These are phyloP conservation scores for Didymella pomorum DNA, from an alignment of 2,329 filamentous ascomycete genomes.

Conservation along the genomic window DNA sequence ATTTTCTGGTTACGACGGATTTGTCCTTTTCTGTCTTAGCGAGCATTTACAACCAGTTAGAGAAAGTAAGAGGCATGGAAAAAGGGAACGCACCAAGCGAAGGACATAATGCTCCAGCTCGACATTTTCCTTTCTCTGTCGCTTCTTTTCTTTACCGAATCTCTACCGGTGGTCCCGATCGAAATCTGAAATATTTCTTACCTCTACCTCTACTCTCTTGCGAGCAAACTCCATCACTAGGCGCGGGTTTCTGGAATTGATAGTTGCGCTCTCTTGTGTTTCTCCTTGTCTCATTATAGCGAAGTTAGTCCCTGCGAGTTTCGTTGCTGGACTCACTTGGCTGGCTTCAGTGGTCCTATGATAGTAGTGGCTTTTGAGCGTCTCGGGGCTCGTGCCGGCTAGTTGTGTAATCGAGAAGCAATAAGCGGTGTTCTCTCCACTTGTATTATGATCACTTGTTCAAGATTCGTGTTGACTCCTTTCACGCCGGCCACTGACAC, in stretches of 20 bases:
- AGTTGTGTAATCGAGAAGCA: slow-evolving; percentile 44
- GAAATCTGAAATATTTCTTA: slow-evolving; percentile 32
- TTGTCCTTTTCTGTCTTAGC: slow-evolving; percentile 52
- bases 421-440: slow-evolving; percentile 13
- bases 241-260: slow-evolving; percentile 31
- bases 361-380: slow-evolving; percentile 23
- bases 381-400: slow-evolving; percentile 29
- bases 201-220: slow-evolving; percentile 27
- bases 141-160: slow-evolving; percentile 29
- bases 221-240: slow-evolving; percentile 29
- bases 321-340: slow-evolving; percentile 33
- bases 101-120: slow-evolving; percentile 35
- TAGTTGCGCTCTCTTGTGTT: slow-evolving; percentile 25
- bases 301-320: slow-evolving; percentile 23
- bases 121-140: slow-evolving; percentile 40
- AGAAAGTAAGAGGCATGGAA: slow-evolving; percentile 38
- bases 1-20: slow-evolving; percentile 53
- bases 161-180: slow-evolving; percentile 36
- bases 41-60: slow-evolving; percentile 51
- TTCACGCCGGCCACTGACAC: not conserved
- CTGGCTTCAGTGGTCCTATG: slow-evolving; percentile 40
- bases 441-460: no score
- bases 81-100: slow-evolving; percentile 30
- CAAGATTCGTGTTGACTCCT: not conserved
- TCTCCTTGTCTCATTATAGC: slow-evolving; percentile 33